Evolutionary conservation across 108 stramenopile species (phyloP), one percentile per base, ranked within the genome.

Genomic region (Fistulifera solaris): DNA sequence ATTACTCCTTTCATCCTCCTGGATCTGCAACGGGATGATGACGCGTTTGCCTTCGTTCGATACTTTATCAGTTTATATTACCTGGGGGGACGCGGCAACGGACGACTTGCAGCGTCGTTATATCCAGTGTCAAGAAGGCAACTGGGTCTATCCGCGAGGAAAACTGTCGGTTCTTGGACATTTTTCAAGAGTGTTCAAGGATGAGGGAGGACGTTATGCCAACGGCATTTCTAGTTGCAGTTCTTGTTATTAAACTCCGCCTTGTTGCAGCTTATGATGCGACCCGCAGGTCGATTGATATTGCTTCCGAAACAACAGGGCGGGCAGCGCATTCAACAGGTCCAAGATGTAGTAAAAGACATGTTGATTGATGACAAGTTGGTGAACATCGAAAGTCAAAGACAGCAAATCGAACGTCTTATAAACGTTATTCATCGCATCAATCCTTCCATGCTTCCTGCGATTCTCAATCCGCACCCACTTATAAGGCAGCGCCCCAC

Each of bases 1-100:
- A 21, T 21, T 3, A 45, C 44, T 45, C 44, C 44, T 19, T 45
- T 45, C 11, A 21, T 45, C 44, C 21, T 45, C 6, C 44, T 45
- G 19, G 6, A 11, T 11, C 44, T 45, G 19, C 16, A 45, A 5
- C 44, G 44, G 19, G 44, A 45, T 45, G 44, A 45, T 11, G 19
- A 45, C 11, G 44, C 44, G 3, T 45, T 19, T 45, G 16, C 4
- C 19, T 17, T 5, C 11, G 6, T 17, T 45, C 44, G 44, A 8
- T 45, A 45, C 44, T 45, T 4, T 4, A 19, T 45, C 5, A 21
- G 11, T 6, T 3, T 3, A 45, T 6, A 6, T 45, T 45, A 45
- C 21, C 19, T 8, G 11, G 4, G 44, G 11, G 6, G 21, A 45
- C 21, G 6, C 16, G 4, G 21, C 6, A 45, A 8, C 21, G 11